Percentiles rank a stretch among this genome's conserved stretches.
phyloP scores from a whole-genome alignment of 495 filamentous ascomycete species.

The Rusavskia elegans region DNA sequence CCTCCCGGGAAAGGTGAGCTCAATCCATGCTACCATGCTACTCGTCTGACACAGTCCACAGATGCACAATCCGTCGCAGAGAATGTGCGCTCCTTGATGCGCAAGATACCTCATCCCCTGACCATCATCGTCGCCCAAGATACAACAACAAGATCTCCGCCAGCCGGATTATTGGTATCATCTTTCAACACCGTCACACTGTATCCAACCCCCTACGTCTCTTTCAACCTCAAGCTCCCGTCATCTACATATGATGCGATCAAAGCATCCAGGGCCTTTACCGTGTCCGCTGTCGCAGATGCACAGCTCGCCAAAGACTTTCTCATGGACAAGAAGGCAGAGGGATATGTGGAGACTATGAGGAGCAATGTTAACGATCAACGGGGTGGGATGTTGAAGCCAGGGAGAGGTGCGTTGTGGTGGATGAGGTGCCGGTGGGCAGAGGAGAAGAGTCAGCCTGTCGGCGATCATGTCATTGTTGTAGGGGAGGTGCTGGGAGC shows the following conservation, averaged over 20 bases:
- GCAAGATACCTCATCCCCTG: neutral
- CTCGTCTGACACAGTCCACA: neutral
- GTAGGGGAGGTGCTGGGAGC: neutral
- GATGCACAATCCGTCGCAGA: neutral
- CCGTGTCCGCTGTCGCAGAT: conserved; percentile 17
- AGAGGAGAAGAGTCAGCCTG: neutral
- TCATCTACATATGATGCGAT: conserved; percentile 58
- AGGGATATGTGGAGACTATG: neutral
- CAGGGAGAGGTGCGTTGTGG: neutral
- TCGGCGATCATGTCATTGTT: conserved; percentile 4
- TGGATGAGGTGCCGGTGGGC: neutral
- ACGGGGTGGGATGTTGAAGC: neutral
- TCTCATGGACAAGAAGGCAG: neutral
- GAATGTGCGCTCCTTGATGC: neutral
- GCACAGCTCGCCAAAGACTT: conserved; percentile 27
- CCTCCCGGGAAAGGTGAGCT: neutral
- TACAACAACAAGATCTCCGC: conserved; percentile 8
- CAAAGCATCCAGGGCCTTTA: conserved; percentile 24
- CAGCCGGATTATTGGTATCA: conserved; percentile 58
- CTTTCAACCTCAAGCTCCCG: conserved; percentile 64
- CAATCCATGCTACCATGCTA: neutral
- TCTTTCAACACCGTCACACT: conserved; percentile 67
- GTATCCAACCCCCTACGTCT: conserved; percentile 46
- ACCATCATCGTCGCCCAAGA: conserved; percentile 12
- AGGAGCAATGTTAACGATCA: neutral